Evolutionary conservation across 345 rosid species (phyloP), one percentile per base, ranked within the genome.

Genomic region (Ceriops zippeliana): DNA sequence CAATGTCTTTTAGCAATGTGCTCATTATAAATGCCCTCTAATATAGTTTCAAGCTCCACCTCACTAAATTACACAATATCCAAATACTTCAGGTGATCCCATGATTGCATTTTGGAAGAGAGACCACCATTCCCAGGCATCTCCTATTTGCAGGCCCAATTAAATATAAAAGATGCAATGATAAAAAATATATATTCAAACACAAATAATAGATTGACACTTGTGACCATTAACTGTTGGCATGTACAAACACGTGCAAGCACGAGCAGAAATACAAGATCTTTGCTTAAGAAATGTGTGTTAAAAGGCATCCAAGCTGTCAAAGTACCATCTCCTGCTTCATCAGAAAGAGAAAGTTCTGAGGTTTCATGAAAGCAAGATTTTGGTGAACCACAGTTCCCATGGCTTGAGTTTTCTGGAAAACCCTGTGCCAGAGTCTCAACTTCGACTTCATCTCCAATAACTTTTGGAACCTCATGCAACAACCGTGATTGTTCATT

Each of bases 401-500:
- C 78, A 21, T 65, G 54, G 63, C 63, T 69, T 30, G 57, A 66
- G 75, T 62, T 73, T 34, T 81, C 84, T 16, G 71, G 80, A 65
- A 67, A 24, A 58, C 70, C 80, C 49, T 69, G 54, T 9, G 63
- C 61, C 38, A 68, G 61, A 58, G 76, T 72, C 82, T 82, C 80
- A 49, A 51, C 61, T 70, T 86, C 84, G 60, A 77, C 64, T 75
- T 83, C 89, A 13, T 92, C 96, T 27, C 83, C 86, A 71, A 85
- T 70, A 67, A 90, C 82, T 69, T 83, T 73, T 8, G 98, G 98
- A 81, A 89, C 66, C 81, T 87, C 83, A 49, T 35, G 46, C 69
- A 90, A 54, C 42, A 87, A 81, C 9, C 92, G 83, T n/a, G 85
- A 34, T 70, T 89, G 89, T 65, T 90, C 98, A 61, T 78, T 81